Evolutionary conservation across 805 yeast genomes (phyloP).

Genomic region (Yamadazyma paraphyllophila): DNA sequence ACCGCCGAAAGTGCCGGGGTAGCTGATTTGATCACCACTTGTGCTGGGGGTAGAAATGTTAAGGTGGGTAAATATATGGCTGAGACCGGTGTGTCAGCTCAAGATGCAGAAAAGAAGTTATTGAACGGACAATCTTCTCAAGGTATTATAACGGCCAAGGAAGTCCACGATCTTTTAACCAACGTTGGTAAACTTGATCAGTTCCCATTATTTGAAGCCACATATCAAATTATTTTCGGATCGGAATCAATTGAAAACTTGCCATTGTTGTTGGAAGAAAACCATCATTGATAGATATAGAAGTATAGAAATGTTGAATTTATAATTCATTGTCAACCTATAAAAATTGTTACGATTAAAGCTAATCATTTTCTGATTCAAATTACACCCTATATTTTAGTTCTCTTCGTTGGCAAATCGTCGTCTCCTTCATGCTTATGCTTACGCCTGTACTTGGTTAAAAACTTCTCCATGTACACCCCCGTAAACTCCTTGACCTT

Average conservation of each 20-base stretch:
- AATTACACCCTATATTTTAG: neutral
- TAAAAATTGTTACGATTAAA: no score
- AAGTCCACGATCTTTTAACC: constrained; percentile 45
- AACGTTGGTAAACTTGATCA: constrained; percentile 31
- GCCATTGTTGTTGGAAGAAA: constrained; percentile 37
- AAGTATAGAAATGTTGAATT: neutral
- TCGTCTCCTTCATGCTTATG: constrained; percentile 7
- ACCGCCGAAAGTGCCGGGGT: constrained; percentile 48
- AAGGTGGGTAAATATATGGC: constrained; percentile 47
- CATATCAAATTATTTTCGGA: constrained; percentile 43
- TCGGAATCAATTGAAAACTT: constrained; percentile 40
- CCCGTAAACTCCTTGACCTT: constrained; percentile 67
- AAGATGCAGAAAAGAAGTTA: constrained; percentile 43
- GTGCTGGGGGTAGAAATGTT: constrained; percentile 48
- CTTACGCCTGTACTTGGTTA: constrained; percentile 41
- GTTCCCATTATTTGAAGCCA: constrained; percentile 47
- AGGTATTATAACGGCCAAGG: constrained; percentile 46
- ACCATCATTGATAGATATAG: neutral
- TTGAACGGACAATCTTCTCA: constrained; percentile 48
- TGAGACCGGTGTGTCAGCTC: constrained; percentile 39
- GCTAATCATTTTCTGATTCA: no score
- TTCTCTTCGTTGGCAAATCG: neutral
- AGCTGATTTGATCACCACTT: constrained; percentile 48
- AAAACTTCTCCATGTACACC: constrained; percentile 64
- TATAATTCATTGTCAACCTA: neutral